phyloP scores from a whole-genome alignment of 2,329 filamentous ascomycete genomes.

The Macroventuria anomochaeta region DNA sequence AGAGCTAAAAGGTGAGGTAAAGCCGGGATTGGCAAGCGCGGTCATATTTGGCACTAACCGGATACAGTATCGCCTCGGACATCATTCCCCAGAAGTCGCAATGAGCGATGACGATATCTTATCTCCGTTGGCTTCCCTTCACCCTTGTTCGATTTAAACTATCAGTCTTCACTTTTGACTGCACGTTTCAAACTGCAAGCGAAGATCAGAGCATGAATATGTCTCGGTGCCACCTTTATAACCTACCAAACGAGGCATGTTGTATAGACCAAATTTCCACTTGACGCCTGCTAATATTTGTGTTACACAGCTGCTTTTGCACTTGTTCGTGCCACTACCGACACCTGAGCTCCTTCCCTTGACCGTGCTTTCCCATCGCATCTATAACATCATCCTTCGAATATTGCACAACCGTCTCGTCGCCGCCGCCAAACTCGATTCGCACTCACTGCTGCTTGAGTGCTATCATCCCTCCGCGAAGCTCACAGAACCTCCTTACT shows the following conservation, averaged over 20 bases:
- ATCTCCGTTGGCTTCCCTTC: constrained; percentile 33
- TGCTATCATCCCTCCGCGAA: constrained; percentile 77
- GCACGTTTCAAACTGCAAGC: not conserved
- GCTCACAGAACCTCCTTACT: constrained; percentile 71
- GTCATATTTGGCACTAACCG: constrained; percentile 29
- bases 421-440: constrained; percentile 62
- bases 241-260: constrained; percentile 48
- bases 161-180: not conserved
- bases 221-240: constrained; percentile 41
- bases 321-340: constrained; percentile 51
- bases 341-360: constrained; percentile 59
- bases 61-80: constrained; percentile 2
- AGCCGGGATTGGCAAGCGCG: constrained; percentile 37
- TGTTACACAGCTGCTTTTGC: constrained; percentile 49
- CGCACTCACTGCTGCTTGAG: constrained; percentile 75
- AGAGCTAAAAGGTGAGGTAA: constrained; percentile 24
- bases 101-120: constrained; percentile 40
- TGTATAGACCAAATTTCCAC: not conserved
- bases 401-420: constrained; percentile 70
- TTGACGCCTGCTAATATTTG: constrained; percentile 21
- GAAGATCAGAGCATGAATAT: constrained; percentile 17
- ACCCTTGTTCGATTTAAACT: constrained; percentile 9
- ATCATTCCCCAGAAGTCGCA: constrained; percentile 10
- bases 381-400: constrained; percentile 67
- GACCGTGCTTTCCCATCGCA: constrained; percentile 65